Evolutionary conservation across 768 basidiomycete species (phyloP), one percentile per base, ranked within the genome.

Genomic region (Nidularia pulvinata): DNA sequence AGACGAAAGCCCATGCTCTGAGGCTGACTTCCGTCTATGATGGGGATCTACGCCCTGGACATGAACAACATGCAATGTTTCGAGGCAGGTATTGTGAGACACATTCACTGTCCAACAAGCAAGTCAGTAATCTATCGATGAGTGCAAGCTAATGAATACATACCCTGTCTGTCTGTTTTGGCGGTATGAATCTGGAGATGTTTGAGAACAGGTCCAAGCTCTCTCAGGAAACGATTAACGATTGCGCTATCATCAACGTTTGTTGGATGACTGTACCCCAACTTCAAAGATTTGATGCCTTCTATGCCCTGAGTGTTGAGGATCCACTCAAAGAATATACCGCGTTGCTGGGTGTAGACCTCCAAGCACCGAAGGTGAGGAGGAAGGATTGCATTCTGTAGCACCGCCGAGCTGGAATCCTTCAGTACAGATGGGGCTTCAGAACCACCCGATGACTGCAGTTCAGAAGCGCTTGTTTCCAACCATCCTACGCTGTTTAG

Each of bases 161-260:
- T 53, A 66, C 65, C 59, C 61, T 66, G 61, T 13, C 59, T 61
- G 14, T 64, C 59, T 35, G 60, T 61, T 55, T 59, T 60, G 10
- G 65, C 60, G 22, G 34, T 53, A 39, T 56, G 53, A 22, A 66
- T 56, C 32, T 59, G 55, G 16, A 66, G 55, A 39, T 66, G 63
- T 48, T 61, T 57, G 39, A 66, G 50, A n/a, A 53, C 56, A 4
- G 59, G 55, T 19, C 65, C 65, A 7, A 66, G 57, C 22, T 53
- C 51, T 34, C 61, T 55, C 36, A 66, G 54, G 56, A 66, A 61
- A 49, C 57, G 56, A 25, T 57, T 61, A 49, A 64, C 54, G 43
- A 61, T 55, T 1, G 60, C 53, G 48, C 65, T 63, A 30, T 57
- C 52, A 13, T 60, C 59, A 37, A 61, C 59, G 57, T 59, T 63